Conservation (phyloP, 768 basidiomycete genomes). For the Amanita rubescens region DNA sequence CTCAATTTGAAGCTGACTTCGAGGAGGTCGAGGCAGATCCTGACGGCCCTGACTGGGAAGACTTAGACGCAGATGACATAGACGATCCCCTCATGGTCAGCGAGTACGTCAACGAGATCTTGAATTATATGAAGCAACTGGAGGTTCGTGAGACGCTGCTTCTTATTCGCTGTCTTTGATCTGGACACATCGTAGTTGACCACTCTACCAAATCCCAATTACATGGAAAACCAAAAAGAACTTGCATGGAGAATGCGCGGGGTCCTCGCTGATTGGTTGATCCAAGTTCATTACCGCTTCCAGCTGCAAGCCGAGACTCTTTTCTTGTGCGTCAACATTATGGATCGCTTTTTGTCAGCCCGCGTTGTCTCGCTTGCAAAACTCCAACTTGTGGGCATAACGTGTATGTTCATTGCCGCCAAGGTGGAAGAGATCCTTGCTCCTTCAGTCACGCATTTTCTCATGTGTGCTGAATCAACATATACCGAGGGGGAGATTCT, state of each 20-base stretch:
- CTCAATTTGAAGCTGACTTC: conserved; percentile 43
- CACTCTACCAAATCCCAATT: conserved; percentile 88
- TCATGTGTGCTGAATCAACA: conserved; percentile 75
- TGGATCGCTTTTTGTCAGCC: conserved; percentile 73
- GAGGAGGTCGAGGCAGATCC: conserved; percentile 61
- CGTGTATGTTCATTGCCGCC: conserved; percentile 87
- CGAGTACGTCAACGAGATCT: conserved; percentile 93
- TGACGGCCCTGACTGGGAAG: conserved; percentile 69
- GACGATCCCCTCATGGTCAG: conserved; percentile 97
- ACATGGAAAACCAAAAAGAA: conserved; percentile 92
- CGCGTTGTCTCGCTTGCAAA: conserved; percentile 85
- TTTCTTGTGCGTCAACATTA: conserved; percentile 90
- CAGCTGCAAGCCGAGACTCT: conserved; percentile 90
- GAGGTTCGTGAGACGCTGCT: conserved; percentile 50
- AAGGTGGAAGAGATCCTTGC: conserved; percentile 96
- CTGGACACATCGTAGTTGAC: conserved; percentile 37
- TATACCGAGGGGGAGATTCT: conserved; percentile 77
- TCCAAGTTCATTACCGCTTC: conserved; percentile 92
- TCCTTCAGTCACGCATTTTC: conserved; percentile 85
- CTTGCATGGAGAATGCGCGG: conserved; percentile 96
- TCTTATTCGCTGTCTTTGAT: background rate
- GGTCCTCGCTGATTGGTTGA: conserved; percentile 92
- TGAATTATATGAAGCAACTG: conserved; percentile 80
- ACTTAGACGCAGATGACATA: conserved; percentile 86
- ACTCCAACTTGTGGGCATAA: conserved; percentile 92